A percentile compares a stretch with the other conserved stretches of the same genome.
Conservation (phyloP, 495 filamentous ascomycete genomes). For the Jackrogersella multiformis region DNA sequence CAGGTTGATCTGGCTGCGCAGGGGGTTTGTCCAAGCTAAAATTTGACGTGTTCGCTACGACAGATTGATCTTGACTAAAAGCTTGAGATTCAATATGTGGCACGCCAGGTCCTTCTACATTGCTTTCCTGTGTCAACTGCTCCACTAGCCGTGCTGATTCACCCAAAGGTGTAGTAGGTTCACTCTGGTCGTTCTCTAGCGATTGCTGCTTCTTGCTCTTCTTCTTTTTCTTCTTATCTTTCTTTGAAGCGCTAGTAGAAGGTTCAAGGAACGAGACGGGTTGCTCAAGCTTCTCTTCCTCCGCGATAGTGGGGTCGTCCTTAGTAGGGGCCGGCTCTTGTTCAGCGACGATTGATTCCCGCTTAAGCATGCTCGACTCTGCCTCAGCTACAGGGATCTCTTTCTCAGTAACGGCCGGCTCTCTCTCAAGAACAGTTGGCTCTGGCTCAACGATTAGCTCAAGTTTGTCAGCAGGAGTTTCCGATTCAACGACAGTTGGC, state of each 20-base stretch:
- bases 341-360: not conserved
- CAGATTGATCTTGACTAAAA: constrained; percentile 22
- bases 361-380: not conserved
- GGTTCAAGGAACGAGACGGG: not conserved
- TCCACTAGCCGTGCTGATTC: constrained; percentile 17
- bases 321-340: constrained; percentile 1
- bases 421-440: not conserved
- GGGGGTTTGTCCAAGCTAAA: not conserved
- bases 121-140: constrained; percentile 8
- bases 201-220: constrained; percentile 21
- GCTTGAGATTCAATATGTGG: constrained; percentile 5
- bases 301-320: not conserved
- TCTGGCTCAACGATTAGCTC: constrained; percentile 5
- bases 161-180: constrained; percentile 9
- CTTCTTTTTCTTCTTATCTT: constrained; percentile 39
- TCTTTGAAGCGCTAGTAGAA: constrained; percentile 21
- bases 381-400: not conserved
- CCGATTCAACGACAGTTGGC: constrained; percentile 11
- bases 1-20: not conserved
- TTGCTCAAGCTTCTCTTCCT: constrained; percentile 17
- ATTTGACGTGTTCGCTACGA: not conserved
- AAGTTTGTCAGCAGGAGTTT: not conserved
- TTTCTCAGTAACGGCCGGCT: not conserved
- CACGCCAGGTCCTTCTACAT: constrained; percentile 9
- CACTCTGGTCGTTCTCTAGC: constrained; percentile 16